Base-by-base conservation (phyloP, 2,329 filamentous ascomycete genomes). In the Claviceps paspali region DNA sequence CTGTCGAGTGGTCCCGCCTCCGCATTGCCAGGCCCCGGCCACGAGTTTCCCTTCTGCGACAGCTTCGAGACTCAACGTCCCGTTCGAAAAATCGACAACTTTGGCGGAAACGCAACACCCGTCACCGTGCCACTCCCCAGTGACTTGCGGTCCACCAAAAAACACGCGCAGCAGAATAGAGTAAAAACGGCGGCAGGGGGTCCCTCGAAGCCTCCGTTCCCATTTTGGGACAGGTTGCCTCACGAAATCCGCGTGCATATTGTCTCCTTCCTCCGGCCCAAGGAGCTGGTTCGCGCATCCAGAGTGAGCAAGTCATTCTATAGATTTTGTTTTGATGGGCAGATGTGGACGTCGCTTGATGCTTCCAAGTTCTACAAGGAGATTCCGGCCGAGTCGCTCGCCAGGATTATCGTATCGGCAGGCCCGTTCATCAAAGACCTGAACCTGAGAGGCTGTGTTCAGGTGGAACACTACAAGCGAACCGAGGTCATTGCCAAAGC, bases 391-490 rank as follows among this genome's bases (percentile, higher is more conserved):
- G 77, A 83, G 44, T 82, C 83, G 1, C 62, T 98, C 33, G 75
- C 86, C 39, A 85, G 81, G 50, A 86, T 96, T 43, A 86, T 96
- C 51, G 74, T 77, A 1, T 70, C 77, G 3, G 85, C 86, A 1
- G 91, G 88, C 0, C 84, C 88, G 0, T 98, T 96, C 49, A 76
- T 96, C 38, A 82, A 82, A 47, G 77, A 94, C 48, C 67, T 98
- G 38, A 96, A 96, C 50, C 68, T 98, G 3, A 68, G 88, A 47
- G 91, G 91, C 19, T 98, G 88, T 53, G 73, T 93, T 24, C 91
- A 96, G 54, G 69, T 96, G 36, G 73, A 83, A 45, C 81, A 92
- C 50, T 79, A 81, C 50, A 87, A 86, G 68, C 69, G 74, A 31
- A 73, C 76, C 12, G 77, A 86, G 44, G 76, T 79, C 24, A 73